Base-by-base conservation (phyloP, 1,284 basidiomycete genomes). In the Pseudozyma pruni region DNA sequence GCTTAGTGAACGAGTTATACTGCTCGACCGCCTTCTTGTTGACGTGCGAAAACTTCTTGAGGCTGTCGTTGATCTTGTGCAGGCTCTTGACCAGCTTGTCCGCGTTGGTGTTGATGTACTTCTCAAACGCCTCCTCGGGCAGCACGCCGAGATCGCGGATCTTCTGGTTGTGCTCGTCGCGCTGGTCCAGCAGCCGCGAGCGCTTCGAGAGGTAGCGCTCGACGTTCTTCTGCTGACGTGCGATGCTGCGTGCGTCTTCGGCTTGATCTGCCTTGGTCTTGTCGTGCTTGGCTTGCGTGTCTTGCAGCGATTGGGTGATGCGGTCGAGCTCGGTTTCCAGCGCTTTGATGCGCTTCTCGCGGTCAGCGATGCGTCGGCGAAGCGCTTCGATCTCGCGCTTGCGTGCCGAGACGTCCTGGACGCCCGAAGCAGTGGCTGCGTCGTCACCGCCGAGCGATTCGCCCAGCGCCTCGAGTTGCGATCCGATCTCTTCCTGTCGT, bases 21-120 rank as follows among this genome's bases (percentile, higher is more conserved):
- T 98, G 94, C 83, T 99, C 96, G 79, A 97, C 95, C 1, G 95
- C 96, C 83, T 98, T 98, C 86, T 98, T 98, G 87, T 99, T 99
- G 72, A 98, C 95, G 80, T 98, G 94, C 0, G 93, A 90, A 78
- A 94, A 98, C 83, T 94, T 94, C 83, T 95, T 97, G 68, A 99
- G 86, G 27, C 89, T 88, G 76, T 97, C 94, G 78, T 97, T 94
- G 69, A 94, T 90, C 22, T 87, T 87, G 78, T 96, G 94, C 33
- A 98, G 86, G 70, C 90, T 91, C 85, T 92, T 94, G 74, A 95
- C 88, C 34, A 98, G 87, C 92, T 89, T 87, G 74, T 97, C 93
- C 10, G 91, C 86, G n/a, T 75, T 76, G 57, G 91, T 90, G 53
- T 87, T 89, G 11, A 89, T 90, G 81, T 97, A 97, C 84, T 95